Evolutionary conservation across 208 protist genomes (phyloP), one percentile per base, ranked within the genome.

Genomic region (Tritrichomonas musculus): DNA sequence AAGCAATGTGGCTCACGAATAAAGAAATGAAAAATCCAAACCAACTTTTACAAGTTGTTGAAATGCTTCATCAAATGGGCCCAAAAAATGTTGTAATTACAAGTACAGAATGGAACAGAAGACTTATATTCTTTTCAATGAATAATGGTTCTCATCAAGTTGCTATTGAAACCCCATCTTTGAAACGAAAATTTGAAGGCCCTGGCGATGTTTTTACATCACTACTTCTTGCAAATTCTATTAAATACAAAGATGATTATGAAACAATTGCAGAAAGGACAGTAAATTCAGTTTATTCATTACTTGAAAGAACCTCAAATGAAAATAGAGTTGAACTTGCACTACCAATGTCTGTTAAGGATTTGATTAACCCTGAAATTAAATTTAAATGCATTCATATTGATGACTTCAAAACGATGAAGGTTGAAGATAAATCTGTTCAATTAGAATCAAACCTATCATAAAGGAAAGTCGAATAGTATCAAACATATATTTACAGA

Each of bases 1-100:
- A 88, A 88, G 77, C 77, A 3, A 47, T 53, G 77, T 88, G 77
- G 77, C 77, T 88, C 30, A 57, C 77, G 3, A 47, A 17, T 11
- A 60, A 57, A n/a, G 47, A 88, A 33, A 88, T 88, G 14, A 88
- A 88, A 27, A 88, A 88, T 50, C 77, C 44, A 33, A n/a, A 88
- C 11, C n/a, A 88, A 53, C 57, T 88, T 39, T n/a, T 88, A 27
- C 27, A 88, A 88, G 47, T 88, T 33, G 77, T 88, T 39, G 0
- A 53, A 20, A 5, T 0, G 1, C 47, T 88, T n/a, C 77, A 88
- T 30, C 53, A 88, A 1, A 27, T 88, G 5, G 77, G 77, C 20
- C 77, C 77, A 60, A 53, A 57, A 20, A 88, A 88, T 57, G 47
- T 88, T 13, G 41, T 88, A 20, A 88, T 88, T 27, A 53, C 77